Conservation (phyloP, 768 basidiomycete genomes). For the Boletus subparvulus region DNA sequence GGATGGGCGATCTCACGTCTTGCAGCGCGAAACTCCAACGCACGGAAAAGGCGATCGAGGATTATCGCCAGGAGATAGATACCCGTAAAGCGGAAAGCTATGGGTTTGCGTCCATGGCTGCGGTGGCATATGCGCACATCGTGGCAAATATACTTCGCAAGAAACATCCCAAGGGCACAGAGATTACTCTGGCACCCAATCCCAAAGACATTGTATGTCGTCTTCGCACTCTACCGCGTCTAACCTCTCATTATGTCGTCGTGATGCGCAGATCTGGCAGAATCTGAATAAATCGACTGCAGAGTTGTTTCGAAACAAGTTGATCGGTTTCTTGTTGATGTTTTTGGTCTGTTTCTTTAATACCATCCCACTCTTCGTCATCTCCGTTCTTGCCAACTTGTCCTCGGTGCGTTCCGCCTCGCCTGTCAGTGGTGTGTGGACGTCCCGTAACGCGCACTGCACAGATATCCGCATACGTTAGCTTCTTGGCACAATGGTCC, state of each 20-base stretch:
- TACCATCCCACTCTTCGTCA: constrained; percentile 86
- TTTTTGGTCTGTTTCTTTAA: constrained; percentile 87
- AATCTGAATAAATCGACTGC: constrained; percentile 78
- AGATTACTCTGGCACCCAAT: constrained; percentile 76
- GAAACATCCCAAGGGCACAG: constrained; percentile 74
- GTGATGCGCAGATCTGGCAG: constrained; percentile 68
- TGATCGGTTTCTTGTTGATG: constrained; percentile 78
- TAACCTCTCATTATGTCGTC: not conserved
- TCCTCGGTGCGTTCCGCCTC: constrained; percentile 53
- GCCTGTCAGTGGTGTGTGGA: not conserved
- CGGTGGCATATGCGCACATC: constrained; percentile 84
- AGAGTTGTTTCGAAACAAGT: constrained; percentile 64
- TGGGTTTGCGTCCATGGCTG: constrained; percentile 89
- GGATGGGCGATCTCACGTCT: constrained; percentile 5
- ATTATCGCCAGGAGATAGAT: constrained; percentile 70
- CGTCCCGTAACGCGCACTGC: constrained; percentile 4
- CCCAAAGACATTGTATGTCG: constrained; percentile 79
- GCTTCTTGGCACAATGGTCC: constrained; percentile 75
- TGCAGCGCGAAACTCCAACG: constrained; percentile 47
- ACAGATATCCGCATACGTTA: constrained; percentile 54
- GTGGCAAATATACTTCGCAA: constrained; percentile 68
- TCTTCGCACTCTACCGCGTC: not conserved
- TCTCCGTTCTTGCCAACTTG: constrained; percentile 91
- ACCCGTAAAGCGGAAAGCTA: constrained; percentile 82
- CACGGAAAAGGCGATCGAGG: constrained; percentile 72